Conservation (phyloP, 2,329 filamentous ascomycete species). For the Colletotrichum shisoi region DNA sequence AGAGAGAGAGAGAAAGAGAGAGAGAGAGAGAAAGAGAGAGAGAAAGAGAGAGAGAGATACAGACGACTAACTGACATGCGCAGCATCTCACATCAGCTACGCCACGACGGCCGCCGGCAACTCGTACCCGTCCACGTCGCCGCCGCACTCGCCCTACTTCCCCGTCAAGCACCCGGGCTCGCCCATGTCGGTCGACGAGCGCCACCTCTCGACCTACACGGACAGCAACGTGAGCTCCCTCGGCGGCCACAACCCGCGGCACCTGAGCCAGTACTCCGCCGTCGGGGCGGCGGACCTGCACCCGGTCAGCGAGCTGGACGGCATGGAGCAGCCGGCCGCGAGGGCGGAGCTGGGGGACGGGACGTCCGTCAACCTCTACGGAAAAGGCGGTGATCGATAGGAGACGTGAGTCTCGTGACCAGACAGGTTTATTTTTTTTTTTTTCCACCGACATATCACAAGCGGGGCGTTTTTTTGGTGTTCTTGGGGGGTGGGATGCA, state of each 20-base stretch:
- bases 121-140: slow-evolving; percentile 19
- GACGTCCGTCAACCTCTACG: not conserved
- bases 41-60: too few relatives aligned
- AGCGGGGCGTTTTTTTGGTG: slow-evolving; percentile 8
- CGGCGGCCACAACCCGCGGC: not conserved
- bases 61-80: not conserved
- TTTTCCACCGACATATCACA: not conserved
- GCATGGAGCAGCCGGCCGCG: slow-evolving; percentile 3
- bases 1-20: too few relatives aligned
- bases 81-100: slow-evolving; percentile 18
- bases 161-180: slow-evolving; percentile 20
- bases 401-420: not conserved
- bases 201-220: slow-evolving; percentile 19
- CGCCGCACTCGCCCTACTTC: slow-evolving; percentile 32
- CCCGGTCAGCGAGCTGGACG: slow-evolving; percentile 31
- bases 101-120: slow-evolving; percentile 16
- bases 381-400: not conserved
- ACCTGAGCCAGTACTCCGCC: not conserved
- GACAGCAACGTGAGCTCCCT: slow-evolving; percentile 33
- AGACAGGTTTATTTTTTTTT: not conserved
- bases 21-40: too few relatives aligned
- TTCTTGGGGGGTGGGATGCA: too few relatives aligned
- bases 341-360: slow-evolving; percentile 29
- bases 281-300: not conserved
- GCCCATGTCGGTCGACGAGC: slow-evolving; percentile 15